phyloP scores from a whole-genome alignment of 192 early-diverging fungal species.

The Diversispora epigaea region DNA sequence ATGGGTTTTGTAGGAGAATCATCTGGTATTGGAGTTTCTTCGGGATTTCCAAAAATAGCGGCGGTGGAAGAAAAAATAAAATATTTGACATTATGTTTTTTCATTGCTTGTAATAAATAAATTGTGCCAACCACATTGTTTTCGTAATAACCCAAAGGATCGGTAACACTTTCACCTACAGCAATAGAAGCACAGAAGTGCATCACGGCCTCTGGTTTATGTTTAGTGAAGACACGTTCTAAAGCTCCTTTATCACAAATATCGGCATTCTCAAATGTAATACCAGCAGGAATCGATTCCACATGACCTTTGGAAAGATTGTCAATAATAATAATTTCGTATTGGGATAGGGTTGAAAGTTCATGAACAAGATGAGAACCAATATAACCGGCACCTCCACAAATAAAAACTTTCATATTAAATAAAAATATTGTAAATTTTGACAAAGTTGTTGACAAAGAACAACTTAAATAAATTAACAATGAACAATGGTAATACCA shows the following conservation, averaged over 20 bases:
- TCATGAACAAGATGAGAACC: conserved; percentile 87
- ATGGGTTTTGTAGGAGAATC: conserved; percentile 63
- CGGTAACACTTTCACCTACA: conserved; percentile 75
- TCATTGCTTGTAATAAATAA: conserved; percentile 75
- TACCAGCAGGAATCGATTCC: conserved; percentile 2
- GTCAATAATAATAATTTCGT: conserved; percentile 84
- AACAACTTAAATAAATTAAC: no score
- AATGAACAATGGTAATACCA: no score
- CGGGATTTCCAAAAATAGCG: conserved; percentile 73
- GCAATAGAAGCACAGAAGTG: conserved; percentile 85
- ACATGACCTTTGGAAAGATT: conserved; percentile 66
- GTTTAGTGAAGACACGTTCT: conserved; percentile 40
- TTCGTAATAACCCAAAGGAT: conserved; percentile 85
- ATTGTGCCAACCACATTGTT: conserved; percentile 92
- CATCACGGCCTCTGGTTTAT: conserved; percentile 54
- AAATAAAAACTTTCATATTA: conserved; percentile 49
- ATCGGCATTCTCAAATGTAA: conserved; percentile 45
- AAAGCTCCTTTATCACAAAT: conserved; percentile 43
- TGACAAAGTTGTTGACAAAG: no score
- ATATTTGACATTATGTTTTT: conserved; percentile 75
- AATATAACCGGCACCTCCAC: conserved; percentile 83
- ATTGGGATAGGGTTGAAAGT: conserved; percentile 57
- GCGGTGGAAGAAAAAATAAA: conserved; percentile 93
- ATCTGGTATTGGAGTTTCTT: conserved; percentile 48
- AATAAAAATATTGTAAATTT: neutral